Evolutionary conservation across 164 flowering plant genomes (phyloP).

Genomic region (Santalum album): DNA sequence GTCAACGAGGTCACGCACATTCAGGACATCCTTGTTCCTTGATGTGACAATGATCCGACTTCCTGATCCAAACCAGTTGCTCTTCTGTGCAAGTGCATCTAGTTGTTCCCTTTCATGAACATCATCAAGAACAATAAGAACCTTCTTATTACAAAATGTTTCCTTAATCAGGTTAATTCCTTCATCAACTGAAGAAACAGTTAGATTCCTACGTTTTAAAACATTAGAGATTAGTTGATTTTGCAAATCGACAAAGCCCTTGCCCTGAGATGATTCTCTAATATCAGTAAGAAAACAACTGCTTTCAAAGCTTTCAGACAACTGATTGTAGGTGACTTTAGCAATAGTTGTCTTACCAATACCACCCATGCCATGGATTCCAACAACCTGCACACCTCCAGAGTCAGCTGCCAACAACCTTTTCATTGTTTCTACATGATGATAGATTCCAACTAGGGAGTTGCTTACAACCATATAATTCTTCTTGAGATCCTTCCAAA

Average conservation of each 20-base stretch:
- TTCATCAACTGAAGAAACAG: background rate
- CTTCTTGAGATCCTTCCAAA: too few species aligned
- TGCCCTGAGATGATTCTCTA: conserved; percentile 3
- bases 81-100: conserved; percentile 4
- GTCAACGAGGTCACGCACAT: background rate
- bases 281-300: conserved; percentile 15
- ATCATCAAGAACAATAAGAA: conserved; percentile 26
- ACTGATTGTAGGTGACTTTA: conserved; percentile 8
- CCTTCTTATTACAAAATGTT: background rate
- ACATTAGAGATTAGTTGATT: conserved; percentile 7
- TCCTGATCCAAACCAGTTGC: conserved; percentile 16
- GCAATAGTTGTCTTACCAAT: too few species aligned
- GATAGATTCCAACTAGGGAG: too few species aligned
- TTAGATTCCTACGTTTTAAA: background rate
- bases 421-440: background rate
- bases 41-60: conserved; percentile 14
- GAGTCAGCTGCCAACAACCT: background rate
- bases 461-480: too few species aligned
- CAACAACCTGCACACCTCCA: conserved; percentile 7
- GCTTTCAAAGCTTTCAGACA: conserved; percentile 3
- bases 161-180: background rate
- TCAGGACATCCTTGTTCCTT: background rate
- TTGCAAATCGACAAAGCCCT: background rate
- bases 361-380: conserved; percentile 23
- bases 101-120: conserved; percentile 12